Evolutionary conservation across 352 stramenopile genomes (phyloP).

Genomic region (Phytophthora boehmeriae): DNA sequence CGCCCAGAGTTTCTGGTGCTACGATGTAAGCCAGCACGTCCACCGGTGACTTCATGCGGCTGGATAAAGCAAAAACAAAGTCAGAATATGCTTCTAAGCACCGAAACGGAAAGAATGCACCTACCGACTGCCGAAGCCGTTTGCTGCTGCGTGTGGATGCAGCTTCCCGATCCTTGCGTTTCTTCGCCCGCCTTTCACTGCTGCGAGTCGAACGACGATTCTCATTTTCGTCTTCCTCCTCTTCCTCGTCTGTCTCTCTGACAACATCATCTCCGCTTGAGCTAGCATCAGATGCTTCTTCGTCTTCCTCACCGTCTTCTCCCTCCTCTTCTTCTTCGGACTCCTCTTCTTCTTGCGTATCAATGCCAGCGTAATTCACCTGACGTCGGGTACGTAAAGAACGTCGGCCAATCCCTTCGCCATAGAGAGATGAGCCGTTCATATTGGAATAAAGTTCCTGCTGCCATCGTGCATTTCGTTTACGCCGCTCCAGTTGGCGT

Average conservation of each 20-base stretch:
- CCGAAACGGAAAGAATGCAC: neutral
- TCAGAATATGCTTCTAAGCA: conserved; percentile 4
- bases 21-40: conserved; percentile 19
- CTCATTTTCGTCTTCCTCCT: conserved; percentile 21
- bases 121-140: conserved; percentile 33
- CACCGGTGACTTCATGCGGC: conserved; percentile 16
- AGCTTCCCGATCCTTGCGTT: conserved; percentile 15
- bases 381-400: conserved; percentile 52
- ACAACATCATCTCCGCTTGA: conserved; percentile 26
- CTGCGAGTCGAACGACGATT: conserved; percentile 16
- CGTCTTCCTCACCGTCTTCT: conserved; percentile 33
- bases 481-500: conserved; percentile 51
- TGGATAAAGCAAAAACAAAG: conserved; percentile 2
- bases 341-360: conserved; percentile 42
- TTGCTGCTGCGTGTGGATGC: conserved; percentile 23
- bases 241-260: conserved; percentile 32
- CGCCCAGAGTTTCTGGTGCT: conserved; percentile 23
- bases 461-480: conserved; percentile 45
- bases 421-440: conserved; percentile 24
- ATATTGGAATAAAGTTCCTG: conserved; percentile 41
- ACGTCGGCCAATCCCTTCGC: conserved; percentile 37
- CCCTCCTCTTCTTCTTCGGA: conserved; percentile 35
- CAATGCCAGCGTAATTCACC: conserved; percentile 55
- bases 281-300: conserved; percentile 27
- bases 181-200: conserved; percentile 12